Percentiles rank a stretch among this genome's conserved stretches.
These are phyloP conservation scores for Pholiota adiposa DNA, from an alignment of 1,284 basidiomycete genomes.

Conservation along the genomic window DNA sequence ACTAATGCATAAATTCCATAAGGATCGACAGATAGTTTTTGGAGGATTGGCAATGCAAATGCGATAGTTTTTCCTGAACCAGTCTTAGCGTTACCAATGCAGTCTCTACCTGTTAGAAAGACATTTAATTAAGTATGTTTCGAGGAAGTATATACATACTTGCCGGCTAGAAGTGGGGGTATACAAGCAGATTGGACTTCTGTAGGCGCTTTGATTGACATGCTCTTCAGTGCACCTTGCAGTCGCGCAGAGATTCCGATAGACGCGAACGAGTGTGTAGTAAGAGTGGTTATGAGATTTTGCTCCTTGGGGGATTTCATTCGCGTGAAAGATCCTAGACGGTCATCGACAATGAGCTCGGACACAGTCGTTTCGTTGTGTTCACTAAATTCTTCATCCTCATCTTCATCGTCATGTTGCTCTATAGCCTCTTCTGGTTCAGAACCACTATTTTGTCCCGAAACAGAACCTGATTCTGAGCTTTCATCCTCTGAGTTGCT, in stretches of 20 bases:
- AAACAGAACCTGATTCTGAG: constrained; percentile 5
- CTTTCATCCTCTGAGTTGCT: constrained; percentile 17
- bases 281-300: constrained; percentile 2
- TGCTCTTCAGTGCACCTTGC: constrained; percentile 71
- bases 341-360: constrained; percentile 25
- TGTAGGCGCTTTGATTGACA: constrained; percentile 89
- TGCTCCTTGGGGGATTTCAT: constrained; percentile 9
- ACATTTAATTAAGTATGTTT: constrained; percentile 7
- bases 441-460: not conserved
- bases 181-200: constrained; percentile 92
- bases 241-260: constrained; percentile 80
- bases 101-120: constrained; percentile 72
- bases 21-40: constrained; percentile 86
- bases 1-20: constrained; percentile 95
- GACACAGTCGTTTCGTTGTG: constrained; percentile 2
- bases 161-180: constrained; percentile 83
- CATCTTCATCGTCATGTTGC: not conserved
- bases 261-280: constrained; percentile 54
- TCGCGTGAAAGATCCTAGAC: constrained; percentile 27
- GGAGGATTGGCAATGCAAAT: constrained; percentile 94
- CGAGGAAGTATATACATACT: constrained; percentile 28
- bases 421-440: constrained; percentile 15
- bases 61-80: constrained; percentile 98
- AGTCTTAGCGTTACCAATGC: constrained; percentile 97
- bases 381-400: constrained; percentile 3